A percentile compares a stretch with the other conserved stretches of the same genome.
Conservation (phyloP, 208 protist genomes). For the Leishmania gerbilli region DNA sequence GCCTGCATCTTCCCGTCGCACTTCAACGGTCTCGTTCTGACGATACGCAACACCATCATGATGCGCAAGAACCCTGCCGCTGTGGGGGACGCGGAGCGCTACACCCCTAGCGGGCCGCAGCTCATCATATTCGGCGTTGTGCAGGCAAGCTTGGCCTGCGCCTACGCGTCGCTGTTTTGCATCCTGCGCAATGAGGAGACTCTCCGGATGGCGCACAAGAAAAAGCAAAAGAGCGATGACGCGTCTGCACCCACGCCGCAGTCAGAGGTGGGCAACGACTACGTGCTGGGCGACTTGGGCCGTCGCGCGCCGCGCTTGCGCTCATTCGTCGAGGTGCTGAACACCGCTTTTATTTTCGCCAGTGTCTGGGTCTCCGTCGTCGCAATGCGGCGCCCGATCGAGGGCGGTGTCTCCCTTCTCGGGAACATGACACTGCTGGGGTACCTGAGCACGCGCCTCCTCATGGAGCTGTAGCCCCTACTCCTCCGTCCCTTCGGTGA, state of each 20-base stretch:
- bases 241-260: constrained; percentile 8
- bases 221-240: constrained; percentile 8
- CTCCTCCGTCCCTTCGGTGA: background rate
- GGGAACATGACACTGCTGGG: constrained; percentile 45
- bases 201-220: constrained; percentile 2
- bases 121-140: constrained; percentile 41
- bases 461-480: constrained; percentile 21
- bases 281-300: constrained; percentile 49
- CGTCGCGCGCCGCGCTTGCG: constrained; percentile 28
- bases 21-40: constrained; percentile 66
- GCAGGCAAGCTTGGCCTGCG: constrained; percentile 36
- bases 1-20: constrained; percentile 46
- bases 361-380: constrained; percentile 50
- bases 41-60: constrained; percentile 65
- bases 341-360: constrained; percentile 21
- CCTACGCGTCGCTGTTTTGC: constrained; percentile 47
- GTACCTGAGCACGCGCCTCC: constrained; percentile 33
- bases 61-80: constrained; percentile 29
- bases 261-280: constrained; percentile 7
- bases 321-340: background rate
- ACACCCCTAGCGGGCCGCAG: constrained; percentile 31
- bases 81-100: constrained; percentile 52
- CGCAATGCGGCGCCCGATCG: constrained; percentile 58
- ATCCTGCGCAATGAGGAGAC: constrained; percentile 33
- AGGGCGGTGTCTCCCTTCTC: constrained; percentile 43